Conservation (phyloP, 331 rosid genomes). For the Malus hybrid region DNA sequence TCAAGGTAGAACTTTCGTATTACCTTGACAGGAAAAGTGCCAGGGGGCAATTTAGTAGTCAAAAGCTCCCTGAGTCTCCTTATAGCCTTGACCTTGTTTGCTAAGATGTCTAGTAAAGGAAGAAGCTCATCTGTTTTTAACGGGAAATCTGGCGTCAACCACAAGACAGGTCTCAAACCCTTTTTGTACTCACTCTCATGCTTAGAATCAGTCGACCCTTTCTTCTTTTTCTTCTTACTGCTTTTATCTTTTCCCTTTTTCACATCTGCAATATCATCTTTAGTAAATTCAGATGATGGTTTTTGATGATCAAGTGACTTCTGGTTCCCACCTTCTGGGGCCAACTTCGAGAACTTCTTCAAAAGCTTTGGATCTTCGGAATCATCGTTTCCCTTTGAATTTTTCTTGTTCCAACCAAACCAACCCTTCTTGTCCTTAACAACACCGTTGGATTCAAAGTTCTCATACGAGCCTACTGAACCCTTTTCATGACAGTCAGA, state of each 20-base stretch:
- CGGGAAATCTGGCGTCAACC: slow-evolving; percentile 97
- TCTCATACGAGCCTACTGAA: slow-evolving; percentile 44
- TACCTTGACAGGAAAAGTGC: slow-evolving; percentile 98
- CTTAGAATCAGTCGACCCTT: slow-evolving; percentile 61
- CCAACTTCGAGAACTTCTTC: slow-evolving; percentile 70
- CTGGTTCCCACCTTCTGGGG: slow-evolving; percentile 67
- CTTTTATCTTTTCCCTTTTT: slow-evolving; percentile 87
- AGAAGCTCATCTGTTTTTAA: slow-evolving; percentile 94
- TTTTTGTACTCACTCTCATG: slow-evolving; percentile 93
- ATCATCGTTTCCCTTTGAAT: slow-evolving; percentile 57
- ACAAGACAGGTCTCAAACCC: slow-evolving; percentile 95
- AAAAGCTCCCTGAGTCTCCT: slow-evolving; percentile 95
- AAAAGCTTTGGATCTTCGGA: slow-evolving; percentile 61
- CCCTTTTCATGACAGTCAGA: slow-evolving; percentile 64
- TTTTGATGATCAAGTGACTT: slow-evolving; percentile 63
- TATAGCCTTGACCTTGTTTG: slow-evolving; percentile 93
- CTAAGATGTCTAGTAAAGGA: slow-evolving; percentile 92
- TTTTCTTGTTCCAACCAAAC: slow-evolving; percentile 96
- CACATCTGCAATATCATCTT: slow-evolving; percentile 56
- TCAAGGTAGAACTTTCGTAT: slow-evolving; percentile 1
- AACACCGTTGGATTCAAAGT: slow-evolving; percentile 56
- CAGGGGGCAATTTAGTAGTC: slow-evolving; percentile 91
- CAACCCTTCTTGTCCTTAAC: slow-evolving; percentile 92
- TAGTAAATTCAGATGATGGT: slow-evolving; percentile 45
- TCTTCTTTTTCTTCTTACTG: slow-evolving; percentile 80